These are phyloP conservation scores for Fusarium vanettenii DNA, from an alignment of 2,329 filamentous ascomycete genomes.

Conservation along the genomic window DNA sequence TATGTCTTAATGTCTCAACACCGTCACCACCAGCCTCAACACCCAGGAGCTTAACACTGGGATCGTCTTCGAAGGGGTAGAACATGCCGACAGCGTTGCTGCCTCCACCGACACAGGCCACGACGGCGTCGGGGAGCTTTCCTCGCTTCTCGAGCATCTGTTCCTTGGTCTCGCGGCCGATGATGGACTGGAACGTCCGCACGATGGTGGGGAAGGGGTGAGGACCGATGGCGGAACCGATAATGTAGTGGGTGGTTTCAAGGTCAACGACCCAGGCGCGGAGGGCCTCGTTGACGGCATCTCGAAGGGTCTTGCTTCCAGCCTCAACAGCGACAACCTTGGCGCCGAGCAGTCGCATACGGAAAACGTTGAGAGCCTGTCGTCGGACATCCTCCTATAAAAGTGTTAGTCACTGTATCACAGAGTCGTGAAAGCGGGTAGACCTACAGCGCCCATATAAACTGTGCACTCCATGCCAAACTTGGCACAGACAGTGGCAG, in stretches of 20 bases:
- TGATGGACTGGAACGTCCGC: slow-evolving; percentile 96
- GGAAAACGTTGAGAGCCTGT: slow-evolving; percentile 97
- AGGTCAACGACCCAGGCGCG: slow-evolving; percentile 94
- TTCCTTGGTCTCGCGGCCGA: slow-evolving; percentile 92
- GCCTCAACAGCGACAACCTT: slow-evolving; percentile 93
- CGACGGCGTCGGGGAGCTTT: slow-evolving; percentile 93
- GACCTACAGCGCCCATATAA: slow-evolving; percentile 87
- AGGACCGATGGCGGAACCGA: slow-evolving; percentile 95
- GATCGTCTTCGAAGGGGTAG: slow-evolving; percentile 91
- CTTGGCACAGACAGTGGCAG: slow-evolving; percentile 96
- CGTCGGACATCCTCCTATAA: slow-evolving; percentile 88
- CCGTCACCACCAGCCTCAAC: slow-evolving; percentile 97
- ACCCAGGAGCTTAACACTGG: slow-evolving; percentile 86
- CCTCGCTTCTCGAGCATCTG: slow-evolving; percentile 88
- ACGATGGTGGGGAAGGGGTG: slow-evolving; percentile 99
- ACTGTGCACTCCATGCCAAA: slow-evolving; percentile 98
- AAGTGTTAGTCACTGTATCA: slow-evolving; percentile 33
- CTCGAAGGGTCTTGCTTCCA: slow-evolving; percentile 83
- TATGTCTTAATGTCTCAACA: slow-evolving; percentile 85
- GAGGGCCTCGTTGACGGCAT: slow-evolving; percentile 95
- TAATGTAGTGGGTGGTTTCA: slow-evolving; percentile 96
- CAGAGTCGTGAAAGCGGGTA: not conserved
- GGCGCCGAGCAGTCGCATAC: slow-evolving; percentile 95
- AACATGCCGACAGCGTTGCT: slow-evolving; percentile 98
- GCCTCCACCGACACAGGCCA: slow-evolving; percentile 95